Conservation (phyloP, 1,284 basidiomycete species). For the Ceratobasidium sp. region DNA sequence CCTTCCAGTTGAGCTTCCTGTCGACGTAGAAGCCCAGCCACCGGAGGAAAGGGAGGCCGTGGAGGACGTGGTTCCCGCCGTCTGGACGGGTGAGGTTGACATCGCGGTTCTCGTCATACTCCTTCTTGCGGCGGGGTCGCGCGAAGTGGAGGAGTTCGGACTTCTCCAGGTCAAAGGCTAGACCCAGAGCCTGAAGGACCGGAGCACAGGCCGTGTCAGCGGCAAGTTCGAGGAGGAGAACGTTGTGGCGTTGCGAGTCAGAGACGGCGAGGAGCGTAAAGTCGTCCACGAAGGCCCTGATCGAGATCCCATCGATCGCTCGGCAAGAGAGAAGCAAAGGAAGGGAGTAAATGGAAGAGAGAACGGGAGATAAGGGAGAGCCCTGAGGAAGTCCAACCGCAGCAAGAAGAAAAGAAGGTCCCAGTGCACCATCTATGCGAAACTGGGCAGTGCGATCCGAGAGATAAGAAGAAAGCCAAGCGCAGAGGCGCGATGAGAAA, state of each 20-base stretch:
- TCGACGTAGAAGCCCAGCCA: conserved; percentile 45
- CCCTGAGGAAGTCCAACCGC: conserved; percentile 45
- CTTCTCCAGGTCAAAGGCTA: not conserved
- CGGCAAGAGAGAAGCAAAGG: conserved; percentile 12
- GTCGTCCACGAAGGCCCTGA: conserved; percentile 24
- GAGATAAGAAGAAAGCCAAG: conserved; percentile 40
- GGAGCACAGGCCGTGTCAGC: no score
- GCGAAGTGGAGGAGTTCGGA: conserved; percentile 7
- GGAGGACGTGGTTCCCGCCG: not conserved
- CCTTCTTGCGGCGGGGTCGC: no score
- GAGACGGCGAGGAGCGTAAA: not conserved
- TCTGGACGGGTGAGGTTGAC: not conserved
- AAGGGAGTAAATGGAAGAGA: conserved; percentile 41
- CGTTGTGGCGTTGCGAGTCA: not conserved
- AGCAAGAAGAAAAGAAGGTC: not conserved
- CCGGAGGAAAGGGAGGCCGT: not conserved
- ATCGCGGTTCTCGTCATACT: not conserved
- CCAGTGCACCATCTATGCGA: conserved; percentile 51
- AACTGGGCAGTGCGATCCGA: conserved; percentile 51
- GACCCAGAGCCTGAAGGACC: not conserved
- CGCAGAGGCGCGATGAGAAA: conserved; percentile 32
- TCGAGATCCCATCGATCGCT: not conserved
- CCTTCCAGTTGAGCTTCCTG: conserved; percentile 25
- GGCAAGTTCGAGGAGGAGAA: not conserved
- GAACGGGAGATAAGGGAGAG: conserved; percentile 39